phyloP scores from a whole-genome alignment of 257 asterid species.

The Capsicum chinense region DNA sequence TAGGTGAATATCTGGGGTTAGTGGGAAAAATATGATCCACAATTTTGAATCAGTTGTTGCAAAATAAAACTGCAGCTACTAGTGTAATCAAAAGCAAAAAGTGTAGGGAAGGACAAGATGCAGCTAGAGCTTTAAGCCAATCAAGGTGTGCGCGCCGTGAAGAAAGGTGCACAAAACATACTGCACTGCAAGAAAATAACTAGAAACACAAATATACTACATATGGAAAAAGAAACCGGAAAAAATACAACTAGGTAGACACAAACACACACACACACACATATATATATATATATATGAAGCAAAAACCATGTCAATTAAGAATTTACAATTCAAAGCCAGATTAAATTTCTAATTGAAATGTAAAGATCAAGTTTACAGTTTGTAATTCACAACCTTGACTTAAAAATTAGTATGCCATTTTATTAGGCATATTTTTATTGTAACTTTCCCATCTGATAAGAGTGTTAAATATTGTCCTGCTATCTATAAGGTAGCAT shows the following conservation, averaged over 20 bases:
- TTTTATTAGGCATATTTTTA: neutral
- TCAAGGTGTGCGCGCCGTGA: too few species aligned
- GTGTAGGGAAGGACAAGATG: too few species aligned
- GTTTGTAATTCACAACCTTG: constrained; percentile 15
- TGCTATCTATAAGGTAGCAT: neutral
- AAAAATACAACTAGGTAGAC: neutral
- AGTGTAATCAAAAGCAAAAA: too few species aligned
- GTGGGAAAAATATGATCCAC: neutral
- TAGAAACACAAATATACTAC: neutral
- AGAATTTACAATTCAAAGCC: neutral
- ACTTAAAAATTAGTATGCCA: neutral
- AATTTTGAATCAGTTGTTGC: neutral
- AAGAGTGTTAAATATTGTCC: neutral
- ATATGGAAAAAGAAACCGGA: neutral
- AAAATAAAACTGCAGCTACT: too few species aligned
- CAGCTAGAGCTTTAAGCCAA: too few species aligned
- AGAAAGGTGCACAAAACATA: neutral
- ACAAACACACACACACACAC: too few species aligned
- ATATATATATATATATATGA: neutral
- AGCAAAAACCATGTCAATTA: neutral
- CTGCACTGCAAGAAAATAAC: neutral
- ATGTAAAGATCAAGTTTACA: constrained; percentile 3
- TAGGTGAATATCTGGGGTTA: neutral
- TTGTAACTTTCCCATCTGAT: neutral
- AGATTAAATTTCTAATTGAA: neutral